phyloP scores from a whole-genome alignment of 495 filamentous ascomycete genomes.

The Penicillium robsamsonii region DNA sequence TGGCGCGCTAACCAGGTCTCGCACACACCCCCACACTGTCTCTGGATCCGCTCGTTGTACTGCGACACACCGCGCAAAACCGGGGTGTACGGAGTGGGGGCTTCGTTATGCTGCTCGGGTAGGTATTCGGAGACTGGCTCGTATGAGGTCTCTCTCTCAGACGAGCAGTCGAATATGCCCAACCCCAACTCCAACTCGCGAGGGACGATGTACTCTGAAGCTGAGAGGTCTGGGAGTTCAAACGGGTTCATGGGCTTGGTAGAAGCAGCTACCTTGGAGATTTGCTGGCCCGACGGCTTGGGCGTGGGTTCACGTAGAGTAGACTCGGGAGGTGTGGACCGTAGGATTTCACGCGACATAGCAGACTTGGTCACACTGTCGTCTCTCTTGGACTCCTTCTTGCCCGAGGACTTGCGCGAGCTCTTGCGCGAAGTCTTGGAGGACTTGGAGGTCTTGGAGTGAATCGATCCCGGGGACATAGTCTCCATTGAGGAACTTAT shows the following conservation, averaged over 20 bases:
- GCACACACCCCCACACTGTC: background rate
- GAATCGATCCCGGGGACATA: background rate
- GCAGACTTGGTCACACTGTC: background rate
- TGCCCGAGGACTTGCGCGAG: background rate
- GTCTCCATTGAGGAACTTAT: background rate
- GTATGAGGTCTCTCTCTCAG: background rate
- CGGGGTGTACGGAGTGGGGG: background rate
- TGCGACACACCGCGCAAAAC: background rate
- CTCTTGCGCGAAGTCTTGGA: background rate
- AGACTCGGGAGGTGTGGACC: background rate
- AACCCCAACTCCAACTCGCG: background rate
- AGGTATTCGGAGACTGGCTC: background rate
- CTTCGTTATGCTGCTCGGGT: background rate
- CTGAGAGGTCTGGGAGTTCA: background rate
- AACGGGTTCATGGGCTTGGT: background rate
- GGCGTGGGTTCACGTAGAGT: too few relatives aligned
- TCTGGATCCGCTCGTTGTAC: background rate
- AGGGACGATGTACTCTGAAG: background rate
- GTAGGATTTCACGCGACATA: background rate
- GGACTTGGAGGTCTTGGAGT: background rate
- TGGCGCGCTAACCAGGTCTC: background rate
- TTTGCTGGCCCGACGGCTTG: background rate
- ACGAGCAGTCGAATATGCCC: background rate
- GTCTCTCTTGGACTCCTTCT: background rate
- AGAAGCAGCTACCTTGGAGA: background rate